Evolutionary conservation across 2,329 filamentous ascomycete genomes (phyloP), one percentile per base, ranked within the genome.

Genomic region (Aspergillus awamori): DNA sequence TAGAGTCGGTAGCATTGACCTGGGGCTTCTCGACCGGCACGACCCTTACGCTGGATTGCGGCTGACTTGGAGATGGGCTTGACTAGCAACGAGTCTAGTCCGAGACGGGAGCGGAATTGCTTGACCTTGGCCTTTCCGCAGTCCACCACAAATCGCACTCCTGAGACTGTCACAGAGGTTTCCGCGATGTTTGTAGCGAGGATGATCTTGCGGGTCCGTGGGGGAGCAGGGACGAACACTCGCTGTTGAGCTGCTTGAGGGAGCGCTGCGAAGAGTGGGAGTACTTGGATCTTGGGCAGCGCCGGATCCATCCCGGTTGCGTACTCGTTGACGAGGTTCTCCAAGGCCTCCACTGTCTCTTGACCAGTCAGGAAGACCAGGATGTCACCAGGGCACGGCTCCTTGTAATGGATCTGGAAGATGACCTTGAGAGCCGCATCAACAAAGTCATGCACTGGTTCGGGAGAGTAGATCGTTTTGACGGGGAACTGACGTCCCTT

Each of bases 161-260:
- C 95, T 0, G 94, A 90, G 0, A 99, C 93, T 0, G 95, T 99
- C 61, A 99, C 91, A 1, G 95, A 98, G 0, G 95, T 98, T 76
- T 99, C 95, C n/a, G 95, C 95, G 69, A 99, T 98, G 71, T 99
- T 99, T 13, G 95, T 99, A 0, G 93, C 89, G 0, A 99, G 81
- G 0, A 99, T 93, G 11, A 98, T 84, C 72, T 98, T 98, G 47
- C 95, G 86, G 0, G 92, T 96, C 2, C 87, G 85, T 58, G 86
- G 86, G 0, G 87, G 86, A 22, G 90, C 84, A 1, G 91, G 90
- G 58, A 89, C 82, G 74, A 99, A 98, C 8, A 96, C 93, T 22
- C 87, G 86, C 66, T 96, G 91, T 69, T 99, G 95, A 0, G 90
- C 90, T 57, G 89, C 86, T 67, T 95, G 92, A 1, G 94, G 91